phyloP scores from a whole-genome alignment of 2,329 filamentous ascomycete species.

The Trichoderma atroviride region DNA sequence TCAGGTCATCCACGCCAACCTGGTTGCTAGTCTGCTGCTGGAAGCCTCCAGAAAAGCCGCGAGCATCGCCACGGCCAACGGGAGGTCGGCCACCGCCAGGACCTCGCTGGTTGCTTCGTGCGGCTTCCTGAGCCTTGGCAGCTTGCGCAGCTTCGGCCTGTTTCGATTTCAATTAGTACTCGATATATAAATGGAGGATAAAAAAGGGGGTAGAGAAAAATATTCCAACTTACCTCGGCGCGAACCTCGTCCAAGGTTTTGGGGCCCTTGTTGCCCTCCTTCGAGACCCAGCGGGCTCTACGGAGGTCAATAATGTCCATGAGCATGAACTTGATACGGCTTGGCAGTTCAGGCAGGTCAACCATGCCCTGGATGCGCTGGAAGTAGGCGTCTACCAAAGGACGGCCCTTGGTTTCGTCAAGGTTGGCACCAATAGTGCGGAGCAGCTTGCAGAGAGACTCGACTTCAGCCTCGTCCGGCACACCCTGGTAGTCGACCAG shows the following conservation, averaged over 20 bases:
- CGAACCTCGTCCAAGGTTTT: slow-evolving; percentile 96
- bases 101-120: slow-evolving; percentile 65
- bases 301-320: slow-evolving; percentile 91
- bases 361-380: slow-evolving; percentile 81
- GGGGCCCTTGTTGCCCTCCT: slow-evolving; percentile 89
- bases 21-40: slow-evolving; percentile 78
- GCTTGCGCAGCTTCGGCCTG: slow-evolving; percentile 73
- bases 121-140: slow-evolving; percentile 77
- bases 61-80: slow-evolving; percentile 82
- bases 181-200: not conserved
- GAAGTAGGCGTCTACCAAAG: slow-evolving; percentile 94
- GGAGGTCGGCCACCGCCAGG: slow-evolving; percentile 66
- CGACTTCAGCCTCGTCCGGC: slow-evolving; percentile 93
- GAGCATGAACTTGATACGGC: slow-evolving; percentile 93
- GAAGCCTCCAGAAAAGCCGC: slow-evolving; percentile 76
- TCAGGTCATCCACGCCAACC: slow-evolving; percentile 88
- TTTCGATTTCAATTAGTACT: slow-evolving; percentile 34
- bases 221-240: slow-evolving; percentile 61
- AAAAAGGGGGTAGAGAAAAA: not conserved
- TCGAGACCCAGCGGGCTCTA: slow-evolving; percentile 75
- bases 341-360: slow-evolving; percentile 77
- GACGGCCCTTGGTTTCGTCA: slow-evolving; percentile 76
- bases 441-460: slow-evolving; percentile 91
- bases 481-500: slow-evolving; percentile 92
- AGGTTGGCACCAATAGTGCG: slow-evolving; percentile 89